Base-by-base conservation (phyloP, 805 yeast genomes). In the Saturnispora dispora region DNA sequence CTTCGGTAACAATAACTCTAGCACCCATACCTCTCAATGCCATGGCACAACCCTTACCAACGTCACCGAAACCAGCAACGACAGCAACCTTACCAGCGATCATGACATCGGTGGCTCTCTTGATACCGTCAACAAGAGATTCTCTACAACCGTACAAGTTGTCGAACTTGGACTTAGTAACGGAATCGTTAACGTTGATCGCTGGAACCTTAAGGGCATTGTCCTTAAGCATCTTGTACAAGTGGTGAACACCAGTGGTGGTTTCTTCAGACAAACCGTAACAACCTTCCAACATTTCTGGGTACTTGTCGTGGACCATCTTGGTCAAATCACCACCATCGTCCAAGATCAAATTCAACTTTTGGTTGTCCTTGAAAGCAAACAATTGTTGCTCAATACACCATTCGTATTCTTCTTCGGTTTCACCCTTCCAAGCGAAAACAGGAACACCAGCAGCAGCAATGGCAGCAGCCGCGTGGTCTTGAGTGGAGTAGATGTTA, bases 71-170 rank as follows among this genome's bases (percentile, higher is more conserved):
- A 76, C 99, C 99, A 57, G 96, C 97, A 65, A 91, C 98, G 65
- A 91, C 95, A 57, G 98, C 96, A 69, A 88, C 93, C 80, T 91
- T 91, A 78, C 99, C 99, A 62, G 97, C 98, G 69, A 91, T 85
- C 98, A 91, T 93, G 65, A 91, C 98, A 69, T 91, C 99, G 68
- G 99, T 91, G 72, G 98, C 99, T 79, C 98, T 88, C 85, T 91
- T 91, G 74, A 91, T 91, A 79, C 99, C 99, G 75, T 91, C 99
- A 62, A 91, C 79, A 65, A 91, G 83, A 58, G 99, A 91, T 81
- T 91, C 99, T 76, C 98, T 87, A 82, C 98, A 93, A 65, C 99
- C 99, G 84, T 91, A 91, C 72, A 93, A 81, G 93, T 91, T 91
- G 78, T 91, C 99, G 72, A 91, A 91, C 82, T 91, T 91, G 71